phyloP scores from a whole-genome alignment of 257 asterid species.

The Cruciata laevipes region DNA sequence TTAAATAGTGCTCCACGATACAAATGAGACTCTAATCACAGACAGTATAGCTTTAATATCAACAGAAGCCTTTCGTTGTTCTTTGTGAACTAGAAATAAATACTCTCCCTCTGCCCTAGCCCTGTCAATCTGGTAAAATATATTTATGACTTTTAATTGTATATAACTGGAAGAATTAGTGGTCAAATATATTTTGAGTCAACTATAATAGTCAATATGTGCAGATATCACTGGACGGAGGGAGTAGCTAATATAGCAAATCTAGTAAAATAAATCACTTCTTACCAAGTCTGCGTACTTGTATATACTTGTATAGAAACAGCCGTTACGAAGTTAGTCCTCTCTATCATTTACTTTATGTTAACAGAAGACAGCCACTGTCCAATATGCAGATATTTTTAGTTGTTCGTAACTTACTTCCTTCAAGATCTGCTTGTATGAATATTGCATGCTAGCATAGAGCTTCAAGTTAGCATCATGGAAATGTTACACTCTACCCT shows the following conservation, averaged over 20 bases:
- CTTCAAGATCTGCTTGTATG: not conserved
- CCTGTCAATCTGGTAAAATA: too few relatives aligned
- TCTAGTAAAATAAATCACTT: not conserved
- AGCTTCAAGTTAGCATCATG: too few relatives aligned
- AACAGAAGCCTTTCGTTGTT: not conserved
- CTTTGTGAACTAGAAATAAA: not conserved
- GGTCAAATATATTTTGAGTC: too few relatives aligned
- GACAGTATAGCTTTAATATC: not conserved
- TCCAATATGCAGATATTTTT: not conserved
- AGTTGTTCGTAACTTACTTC: not conserved
- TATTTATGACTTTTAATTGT: too few relatives aligned
- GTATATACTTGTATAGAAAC: not conserved
- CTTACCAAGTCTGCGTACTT: not conserved
- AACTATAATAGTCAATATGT: too few relatives aligned
- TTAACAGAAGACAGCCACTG: not conserved
- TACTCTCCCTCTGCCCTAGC: too few relatives aligned
- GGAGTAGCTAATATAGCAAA: not conserved
- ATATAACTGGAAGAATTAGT: too few relatives aligned
- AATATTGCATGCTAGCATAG: not conserved
- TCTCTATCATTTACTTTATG: not conserved
- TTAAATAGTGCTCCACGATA: not conserved
- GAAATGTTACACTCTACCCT: not conserved
- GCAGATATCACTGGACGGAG: too few relatives aligned
- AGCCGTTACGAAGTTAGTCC: too few relatives aligned
- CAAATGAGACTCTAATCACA: not conserved